Percentiles rank a stretch among this genome's conserved stretches.
These are phyloP conservation scores for Trichoderma brevicompactum DNA, from an alignment of 2,329 filamentous ascomycete species.

Conservation along the genomic window DNA sequence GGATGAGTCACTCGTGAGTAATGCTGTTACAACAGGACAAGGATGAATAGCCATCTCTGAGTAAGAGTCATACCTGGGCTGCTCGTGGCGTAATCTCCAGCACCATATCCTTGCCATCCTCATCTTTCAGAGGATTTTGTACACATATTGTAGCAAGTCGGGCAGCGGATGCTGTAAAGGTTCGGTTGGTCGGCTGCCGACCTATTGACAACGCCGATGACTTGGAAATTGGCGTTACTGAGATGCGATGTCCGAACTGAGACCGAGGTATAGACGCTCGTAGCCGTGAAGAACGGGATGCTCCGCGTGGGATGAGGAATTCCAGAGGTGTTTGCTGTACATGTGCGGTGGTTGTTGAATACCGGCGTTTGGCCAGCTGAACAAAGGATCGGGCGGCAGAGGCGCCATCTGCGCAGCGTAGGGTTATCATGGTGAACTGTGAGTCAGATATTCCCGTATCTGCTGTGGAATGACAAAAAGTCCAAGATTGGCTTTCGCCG, in stretches of 20 bases:
- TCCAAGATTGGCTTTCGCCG: slow-evolving; percentile 16
- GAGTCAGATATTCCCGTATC: background rate
- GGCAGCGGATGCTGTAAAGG: slow-evolving; percentile 46
- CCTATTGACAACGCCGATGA: background rate
- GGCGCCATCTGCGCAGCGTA: slow-evolving; percentile 47
- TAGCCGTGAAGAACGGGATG: slow-evolving; percentile 28
- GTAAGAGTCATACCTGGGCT: slow-evolving; percentile 63
- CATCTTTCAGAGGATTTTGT: slow-evolving; percentile 76
- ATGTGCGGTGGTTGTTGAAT: slow-evolving; percentile 35
- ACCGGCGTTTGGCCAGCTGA: slow-evolving; percentile 46
- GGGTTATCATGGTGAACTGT: slow-evolving; percentile 39
- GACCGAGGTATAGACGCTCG: slow-evolving; percentile 3
- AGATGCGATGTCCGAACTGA: background rate
- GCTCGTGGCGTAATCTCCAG: slow-evolving; percentile 85
- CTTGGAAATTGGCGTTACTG: background rate
- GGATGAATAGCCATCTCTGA: background rate
- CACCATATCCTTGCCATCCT: slow-evolving; percentile 81
- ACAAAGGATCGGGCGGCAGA: slow-evolving; percentile 48
- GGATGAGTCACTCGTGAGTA: slow-evolving; percentile 1
- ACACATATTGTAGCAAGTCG: slow-evolving; percentile 54
- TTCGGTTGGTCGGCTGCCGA: slow-evolving; percentile 29
- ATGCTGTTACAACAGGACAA: background rate
- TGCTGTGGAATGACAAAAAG: slow-evolving; percentile 26
- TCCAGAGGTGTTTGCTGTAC: slow-evolving; percentile 41
- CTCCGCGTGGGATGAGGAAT: slow-evolving; percentile 47